These are phyloP conservation scores for Eruca vesicaria DNA, from an alignment of 441 rosid genomes.

Conservation along the genomic window DNA sequence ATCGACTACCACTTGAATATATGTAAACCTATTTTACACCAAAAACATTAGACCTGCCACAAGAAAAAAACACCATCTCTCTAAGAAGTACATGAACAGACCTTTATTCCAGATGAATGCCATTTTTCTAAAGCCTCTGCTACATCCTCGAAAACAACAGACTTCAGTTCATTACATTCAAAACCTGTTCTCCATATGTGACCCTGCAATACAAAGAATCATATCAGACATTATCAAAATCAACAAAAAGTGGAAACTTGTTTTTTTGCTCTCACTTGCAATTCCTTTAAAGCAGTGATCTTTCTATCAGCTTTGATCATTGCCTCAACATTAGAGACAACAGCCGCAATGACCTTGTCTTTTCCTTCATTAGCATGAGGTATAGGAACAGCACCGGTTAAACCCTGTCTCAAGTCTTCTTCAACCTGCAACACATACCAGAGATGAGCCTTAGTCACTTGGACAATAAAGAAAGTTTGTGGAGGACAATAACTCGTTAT, in stretches of 20 bases:
- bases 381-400: constrained; percentile 63
- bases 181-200: constrained; percentile 95
- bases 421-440: constrained; percentile 52
- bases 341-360: constrained; percentile 76
- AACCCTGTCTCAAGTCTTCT: constrained; percentile 72
- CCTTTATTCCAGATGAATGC: constrained; percentile 86
- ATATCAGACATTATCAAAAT: background rate
- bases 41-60: background rate
- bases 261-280: constrained; percentile 60
- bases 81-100: constrained; percentile 22
- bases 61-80: background rate
- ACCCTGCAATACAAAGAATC: constrained; percentile 50
- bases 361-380: constrained; percentile 70
- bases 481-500: constrained; percentile 18
- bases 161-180: constrained; percentile 63
- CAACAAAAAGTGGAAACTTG: background rate
- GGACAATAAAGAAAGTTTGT: background rate
- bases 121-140: constrained; percentile 84
- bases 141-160: constrained; percentile 81
- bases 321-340: constrained; percentile 84
- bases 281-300: constrained; percentile 90
- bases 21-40: constrained; percentile 62
- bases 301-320: constrained; percentile 96
- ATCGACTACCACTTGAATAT: constrained; percentile 95
- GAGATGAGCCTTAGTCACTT: constrained; percentile 23